Percentiles rank a stretch among this genome's conserved stretches.
Evolutionary conservation across 495 filamentous ascomycete genomes (phyloP).

Genomic region (Aspergillus indologenus): DNA sequence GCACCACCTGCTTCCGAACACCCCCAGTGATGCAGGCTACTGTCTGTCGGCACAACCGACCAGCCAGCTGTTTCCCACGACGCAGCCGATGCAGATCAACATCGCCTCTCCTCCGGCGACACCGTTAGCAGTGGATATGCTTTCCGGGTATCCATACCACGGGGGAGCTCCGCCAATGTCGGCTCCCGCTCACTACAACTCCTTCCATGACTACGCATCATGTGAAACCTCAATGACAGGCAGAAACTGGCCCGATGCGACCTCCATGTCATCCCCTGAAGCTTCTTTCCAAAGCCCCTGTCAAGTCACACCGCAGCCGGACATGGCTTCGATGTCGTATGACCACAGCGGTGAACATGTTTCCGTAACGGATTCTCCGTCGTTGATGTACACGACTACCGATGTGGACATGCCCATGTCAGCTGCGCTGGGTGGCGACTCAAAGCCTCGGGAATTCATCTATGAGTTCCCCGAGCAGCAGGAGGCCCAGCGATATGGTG

Average conservation of each 20-base stretch:
- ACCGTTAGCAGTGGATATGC: constrained; percentile 39
- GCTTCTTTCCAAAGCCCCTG: constrained; percentile 30
- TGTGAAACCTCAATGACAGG: constrained; percentile 33
- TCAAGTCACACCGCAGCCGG: constrained; percentile 32
- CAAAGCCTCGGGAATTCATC: constrained; percentile 42
- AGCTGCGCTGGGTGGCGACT: constrained; percentile 22
- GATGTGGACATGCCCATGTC: constrained; percentile 33
- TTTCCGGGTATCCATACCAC: constrained; percentile 39
- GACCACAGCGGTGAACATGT: constrained; percentile 30
- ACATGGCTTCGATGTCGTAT: constrained; percentile 37
- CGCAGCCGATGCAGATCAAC: constrained; percentile 46
- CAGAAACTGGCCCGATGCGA: constrained; percentile 42
- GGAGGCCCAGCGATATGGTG: constrained; percentile 34
- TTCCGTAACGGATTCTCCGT: constrained; percentile 33
- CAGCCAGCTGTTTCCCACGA: constrained; percentile 39
- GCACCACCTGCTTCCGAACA: constrained; percentile 41
- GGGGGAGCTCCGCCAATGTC: constrained; percentile 43
- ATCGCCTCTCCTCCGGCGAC: constrained; percentile 48
- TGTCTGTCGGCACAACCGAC: constrained; percentile 40
- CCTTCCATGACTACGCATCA: constrained; percentile 40
- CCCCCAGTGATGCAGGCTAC: constrained; percentile 39
- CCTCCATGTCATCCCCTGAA: constrained; percentile 42
- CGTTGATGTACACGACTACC: constrained; percentile 37
- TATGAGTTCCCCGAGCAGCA: constrained; percentile 45
- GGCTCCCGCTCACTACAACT: constrained; percentile 43